Evolutionary conservation across 2,329 filamentous ascomycete species (phyloP).

Genomic region (Alternaria gaisen): DNA sequence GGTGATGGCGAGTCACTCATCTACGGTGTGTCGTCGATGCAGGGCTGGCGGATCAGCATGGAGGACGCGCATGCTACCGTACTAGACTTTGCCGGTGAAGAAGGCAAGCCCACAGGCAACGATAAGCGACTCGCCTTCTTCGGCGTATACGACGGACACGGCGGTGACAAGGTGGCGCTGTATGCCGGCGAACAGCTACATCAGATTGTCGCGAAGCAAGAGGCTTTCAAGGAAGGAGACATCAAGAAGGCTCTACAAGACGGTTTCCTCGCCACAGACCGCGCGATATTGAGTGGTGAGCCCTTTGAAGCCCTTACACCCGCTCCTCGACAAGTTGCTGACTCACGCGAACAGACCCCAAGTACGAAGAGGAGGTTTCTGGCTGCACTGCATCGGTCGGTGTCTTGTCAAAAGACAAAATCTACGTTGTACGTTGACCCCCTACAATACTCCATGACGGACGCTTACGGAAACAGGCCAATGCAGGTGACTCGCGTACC

Average conservation of each 20-base stretch:
- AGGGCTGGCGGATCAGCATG: conserved; percentile 99
- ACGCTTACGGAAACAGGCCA: conserved; percentile 70
- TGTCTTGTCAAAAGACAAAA: conserved; percentile 87
- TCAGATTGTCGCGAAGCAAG: conserved; percentile 93
- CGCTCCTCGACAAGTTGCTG: conserved; percentile 31
- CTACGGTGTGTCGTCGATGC: conserved; percentile 97
- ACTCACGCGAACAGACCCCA: conserved; percentile 73
- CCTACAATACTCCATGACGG: background rate
- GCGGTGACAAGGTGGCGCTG: conserved; percentile 93
- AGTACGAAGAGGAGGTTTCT: conserved; percentile 97
- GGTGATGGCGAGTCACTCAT: conserved; percentile 92
- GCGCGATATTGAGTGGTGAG: conserved; percentile 93
- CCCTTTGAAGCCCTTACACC: background rate
- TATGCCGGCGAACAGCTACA: conserved; percentile 94
- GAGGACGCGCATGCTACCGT: conserved; percentile 93
- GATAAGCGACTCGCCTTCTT: conserved; percentile 89
- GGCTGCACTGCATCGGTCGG: conserved; percentile 95
- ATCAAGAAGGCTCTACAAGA: conserved; percentile 97
- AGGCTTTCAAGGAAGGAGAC: conserved; percentile 88
- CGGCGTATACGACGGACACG: conserved; percentile 97
- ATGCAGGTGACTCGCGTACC: conserved; percentile 94
- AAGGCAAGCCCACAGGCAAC: conserved; percentile 67
- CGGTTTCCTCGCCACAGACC: conserved; percentile 93
- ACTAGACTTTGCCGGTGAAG: conserved; percentile 75
- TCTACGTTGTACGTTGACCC: conserved; percentile 83